Evolutionary conservation across 257 asterid species (phyloP), one percentile per base, ranked within the genome.

Genomic region (Schizonepeta tenuifolia): DNA sequence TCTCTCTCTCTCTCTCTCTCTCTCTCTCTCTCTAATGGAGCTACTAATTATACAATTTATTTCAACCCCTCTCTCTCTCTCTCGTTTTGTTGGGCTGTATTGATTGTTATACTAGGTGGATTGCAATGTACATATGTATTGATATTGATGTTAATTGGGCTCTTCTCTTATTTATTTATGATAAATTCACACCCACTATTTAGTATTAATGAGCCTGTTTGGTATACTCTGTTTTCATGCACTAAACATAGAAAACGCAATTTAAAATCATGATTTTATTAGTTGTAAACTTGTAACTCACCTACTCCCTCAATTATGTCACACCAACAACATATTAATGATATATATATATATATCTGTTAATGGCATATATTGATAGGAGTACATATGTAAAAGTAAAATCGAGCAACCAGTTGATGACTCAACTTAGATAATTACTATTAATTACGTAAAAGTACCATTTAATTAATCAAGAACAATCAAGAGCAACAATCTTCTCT

Each of bases 21-120:
- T 3, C 0, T 46, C 33, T 28, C 61, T 41, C 14, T 60, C 12
- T 17, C n/a, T n/a, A n/a, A 81, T 77, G 82, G 73, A 70, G 49
- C 22, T 69, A 65, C 69, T 68, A 40, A 74, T 50, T 74, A 65
- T n/a, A n/a, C 75, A 70, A 70, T 70, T 66, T 40, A 58, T 64
- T 50, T 65, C 51, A 9, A 56, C 18, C 9, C 1, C 9, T 12
- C 15, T 3, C 0, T 46, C 33, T 28, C 61, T 41, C 14, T 60
- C 12, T 17, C n/a, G 0, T 36, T 62, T 36, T 40, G 36, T 20
- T 60, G 28, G 46, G 38, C 9, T 54, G 28, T 9, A 55, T 55
- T 10, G 9, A 14, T 1, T 17, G 18, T 13, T 22, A 14, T 56
- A 24, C 8, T 36, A 60, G 66, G 49, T 61, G 26, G 26, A 17